Evolutionary conservation across 208 protist species (phyloP), one percentile per base, ranked within the genome.

Genomic region (Crithidia mellificae): DNA sequence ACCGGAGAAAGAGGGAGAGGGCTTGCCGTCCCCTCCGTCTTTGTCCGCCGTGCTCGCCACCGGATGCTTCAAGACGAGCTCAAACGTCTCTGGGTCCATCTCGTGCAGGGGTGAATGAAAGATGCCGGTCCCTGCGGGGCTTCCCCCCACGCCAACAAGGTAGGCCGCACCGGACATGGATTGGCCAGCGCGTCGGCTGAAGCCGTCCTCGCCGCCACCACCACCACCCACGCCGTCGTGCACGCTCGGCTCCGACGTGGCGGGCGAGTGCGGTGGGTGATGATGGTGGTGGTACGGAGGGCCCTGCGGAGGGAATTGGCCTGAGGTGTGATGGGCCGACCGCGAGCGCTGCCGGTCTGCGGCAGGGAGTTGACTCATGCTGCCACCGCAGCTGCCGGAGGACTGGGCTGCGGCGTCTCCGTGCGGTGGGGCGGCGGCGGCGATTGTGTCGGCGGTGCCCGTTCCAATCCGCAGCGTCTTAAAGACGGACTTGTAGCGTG

Each of bases 401-500:
- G 56, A 34, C 25, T 4, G 27, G 6, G 9, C 27, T 1, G 41
- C 1, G 27, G n/a, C n/a, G n/a, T n/a, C n/a, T 38, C 56, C 19
- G 15, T 20, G 24, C 34, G 12, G 19, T n/a, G 19, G 22, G 38
- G 9, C 14, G 43, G n/a, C 39, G 6, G 57, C 27, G 4, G 29
- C 7, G 3, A 11, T 6, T 39, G 56, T 44, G 5, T 11, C 27
- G 6, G 41, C 56, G 19, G 4, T 17, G 19, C 12, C 41, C 41
- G n/a, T 43, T 24, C 59, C 24, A 15, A 67, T 32, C n/a, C 52
- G 68, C 52, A 62, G 20, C 3, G 58, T 46, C 19, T 63, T 58
- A 43, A 74, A 74, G 20, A 67, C 43, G n/a, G 68, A 52, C 52
- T 62, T 74, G 59, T 67, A 64, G 38, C 30, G 59, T n/a, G 38